Conservation (phyloP, 2,329 filamentous ascomycete species). For the Dactylellina cionopaga region DNA sequence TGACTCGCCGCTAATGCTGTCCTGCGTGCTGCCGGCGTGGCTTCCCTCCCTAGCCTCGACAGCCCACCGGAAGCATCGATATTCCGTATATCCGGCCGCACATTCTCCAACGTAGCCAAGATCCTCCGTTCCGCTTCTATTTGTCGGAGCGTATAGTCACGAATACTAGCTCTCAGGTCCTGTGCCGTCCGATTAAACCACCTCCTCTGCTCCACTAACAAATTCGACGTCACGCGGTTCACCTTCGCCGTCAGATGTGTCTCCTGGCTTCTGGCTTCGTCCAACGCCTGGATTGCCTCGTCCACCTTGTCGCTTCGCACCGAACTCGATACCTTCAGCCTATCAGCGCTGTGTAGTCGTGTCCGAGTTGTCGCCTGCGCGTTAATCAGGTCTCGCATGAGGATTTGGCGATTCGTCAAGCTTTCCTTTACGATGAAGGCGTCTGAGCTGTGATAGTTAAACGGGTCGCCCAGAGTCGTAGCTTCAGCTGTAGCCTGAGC, state of each 20-base stretch:
- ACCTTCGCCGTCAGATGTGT: slow-evolving; percentile 85
- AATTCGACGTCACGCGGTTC: slow-evolving; percentile 85
- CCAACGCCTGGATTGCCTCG: slow-evolving; percentile 89
- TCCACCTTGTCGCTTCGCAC: slow-evolving; percentile 96
- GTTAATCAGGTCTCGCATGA: slow-evolving; percentile 90
- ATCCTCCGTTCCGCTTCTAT: slow-evolving; percentile 95
- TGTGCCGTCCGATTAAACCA: slow-evolving; percentile 88
- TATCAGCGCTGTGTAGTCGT: slow-evolving; percentile 85
- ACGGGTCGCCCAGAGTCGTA: slow-evolving; percentile 89
- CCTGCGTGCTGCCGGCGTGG: slow-evolving; percentile 79
- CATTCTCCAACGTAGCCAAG: slow-evolving; percentile 89
- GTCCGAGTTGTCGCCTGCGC: slow-evolving; percentile 85
- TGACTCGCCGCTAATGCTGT: slow-evolving; percentile 85
- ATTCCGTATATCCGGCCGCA: slow-evolving; percentile 88
- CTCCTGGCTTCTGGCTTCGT: slow-evolving; percentile 86
- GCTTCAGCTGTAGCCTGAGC: slow-evolving; percentile 97
- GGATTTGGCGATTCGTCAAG: slow-evolving; percentile 94
- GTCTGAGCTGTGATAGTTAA: slow-evolving; percentile 94
- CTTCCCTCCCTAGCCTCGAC: slow-evolving; percentile 86
- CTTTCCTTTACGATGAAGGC: slow-evolving; percentile 98
- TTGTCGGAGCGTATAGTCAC: slow-evolving; percentile 91
- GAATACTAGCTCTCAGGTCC: slow-evolving; percentile 83
- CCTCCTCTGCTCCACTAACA: slow-evolving; percentile 85
- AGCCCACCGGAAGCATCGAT: slow-evolving; percentile 93
- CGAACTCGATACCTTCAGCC: slow-evolving; percentile 84